Evolutionary conservation across 108 stramenopile genomes (phyloP).

Genomic region (Fragilariopsis cylindrus): DNA sequence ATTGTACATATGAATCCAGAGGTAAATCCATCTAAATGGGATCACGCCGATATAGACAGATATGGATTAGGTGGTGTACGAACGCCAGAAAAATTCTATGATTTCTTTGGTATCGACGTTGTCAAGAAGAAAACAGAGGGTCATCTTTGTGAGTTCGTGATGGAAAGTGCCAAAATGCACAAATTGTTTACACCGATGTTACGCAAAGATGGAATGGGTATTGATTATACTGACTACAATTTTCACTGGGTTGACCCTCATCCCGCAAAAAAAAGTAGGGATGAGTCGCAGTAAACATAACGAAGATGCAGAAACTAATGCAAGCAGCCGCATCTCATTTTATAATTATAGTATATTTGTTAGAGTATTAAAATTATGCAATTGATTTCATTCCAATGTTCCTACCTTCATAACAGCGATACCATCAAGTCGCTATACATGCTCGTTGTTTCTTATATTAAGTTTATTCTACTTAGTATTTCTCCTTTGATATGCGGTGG

Average conservation of each 20-base stretch:
- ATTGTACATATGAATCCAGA: conserved; percentile 92
- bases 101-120: conserved; percentile 84
- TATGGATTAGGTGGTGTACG: conserved; percentile 86
- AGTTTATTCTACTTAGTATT: too few relatives aligned
- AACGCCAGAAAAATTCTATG: conserved; percentile 77
- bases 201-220: conserved; percentile 84
- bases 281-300: too few relatives aligned
- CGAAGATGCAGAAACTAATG: too few relatives aligned
- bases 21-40: conserved; percentile 47
- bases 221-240: conserved; percentile 71
- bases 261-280: neutral
- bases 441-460: too few relatives aligned
- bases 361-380: too few relatives aligned
- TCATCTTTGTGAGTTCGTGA: conserved; percentile 76
- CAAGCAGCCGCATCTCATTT: too few relatives aligned
- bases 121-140: conserved; percentile 59
- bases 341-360: too few relatives aligned
- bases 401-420: too few relatives aligned
- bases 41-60: conserved; percentile 64
- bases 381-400: too few relatives aligned
- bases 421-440: too few relatives aligned
- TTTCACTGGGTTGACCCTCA: conserved; percentile 52
- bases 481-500: neutral
- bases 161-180: conserved; percentile 61
- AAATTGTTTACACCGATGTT: conserved; percentile 48